Evolutionary conservation across 2,329 filamentous ascomycete genomes (phyloP).

Genomic region (Aspergillus udagawae): DNA sequence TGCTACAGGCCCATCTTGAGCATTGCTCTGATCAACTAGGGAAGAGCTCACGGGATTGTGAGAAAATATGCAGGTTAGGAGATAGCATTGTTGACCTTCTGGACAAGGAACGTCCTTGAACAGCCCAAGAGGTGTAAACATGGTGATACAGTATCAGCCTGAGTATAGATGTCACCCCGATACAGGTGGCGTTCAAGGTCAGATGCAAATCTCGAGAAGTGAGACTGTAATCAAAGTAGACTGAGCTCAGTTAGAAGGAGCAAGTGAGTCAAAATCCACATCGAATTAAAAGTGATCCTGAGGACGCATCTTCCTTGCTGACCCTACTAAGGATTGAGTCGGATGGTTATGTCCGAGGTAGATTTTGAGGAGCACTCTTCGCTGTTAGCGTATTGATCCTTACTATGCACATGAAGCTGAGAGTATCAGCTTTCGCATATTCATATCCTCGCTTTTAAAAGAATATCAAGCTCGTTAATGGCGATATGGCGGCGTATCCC

Average conservation of each 20-base stretch:
- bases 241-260: neutral
- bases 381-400: neutral
- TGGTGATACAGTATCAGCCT: constrained; percentile 21
- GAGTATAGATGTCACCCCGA: neutral
- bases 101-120: constrained; percentile 54
- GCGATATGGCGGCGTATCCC: neutral
- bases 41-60: constrained; percentile 37
- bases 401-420: neutral
- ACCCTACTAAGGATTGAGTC: neutral
- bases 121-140: constrained; percentile 55
- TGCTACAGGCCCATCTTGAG: constrained; percentile 6
- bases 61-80: constrained; percentile 57
- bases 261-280: neutral
- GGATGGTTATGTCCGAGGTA: neutral
- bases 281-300: neutral
- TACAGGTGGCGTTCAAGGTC: neutral
- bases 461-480: neutral
- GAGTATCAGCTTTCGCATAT: neutral
- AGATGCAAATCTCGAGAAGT: neutral
- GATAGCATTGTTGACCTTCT: constrained; percentile 44
- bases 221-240: neutral
- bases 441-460: neutral
- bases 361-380: neutral
- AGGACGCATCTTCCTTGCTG: neutral
- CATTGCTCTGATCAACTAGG: constrained; percentile 13